Base-by-base conservation (phyloP, 352 stramenopile species). In the Phytophthora sojae region DNA sequence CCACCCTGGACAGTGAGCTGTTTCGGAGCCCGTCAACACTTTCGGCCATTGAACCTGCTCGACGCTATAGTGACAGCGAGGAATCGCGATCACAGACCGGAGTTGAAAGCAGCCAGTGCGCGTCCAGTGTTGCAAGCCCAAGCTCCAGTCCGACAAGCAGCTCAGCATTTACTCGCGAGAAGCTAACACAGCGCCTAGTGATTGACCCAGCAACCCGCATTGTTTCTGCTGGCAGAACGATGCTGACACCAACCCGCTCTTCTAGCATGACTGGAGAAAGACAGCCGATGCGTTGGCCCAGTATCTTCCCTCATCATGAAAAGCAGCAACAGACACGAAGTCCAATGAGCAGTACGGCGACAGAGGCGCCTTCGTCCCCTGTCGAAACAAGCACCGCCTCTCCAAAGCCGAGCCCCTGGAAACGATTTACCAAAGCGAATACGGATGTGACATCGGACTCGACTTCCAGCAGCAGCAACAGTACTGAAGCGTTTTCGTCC, bases 1-100 rank as follows among this genome's bases (percentile, higher is more conserved):
- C 79, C 2, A 79, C 67, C 0, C 37, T 80, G 19, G 77, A 85
- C 45, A 67, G 70, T 45, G 78, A 83, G 2, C 61, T 89, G 17
- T 84, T 89, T 39, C 78, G 82, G 1, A 53, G 57, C 25, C 64
- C 61, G 3, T 55, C 57, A 0, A 71, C 51, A 6, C 50, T 67
- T n/a, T 67, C 61, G 6, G 81, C 79, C 0, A 55, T 47, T 14
- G 49, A 69, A 17, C 29, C 44, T 53, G 19, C 45, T 54, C 44
- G 54, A 53, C 35, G 51, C 19, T 71, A 69, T 11, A 60, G 62
- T 39, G 71, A 81, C 8, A 70, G 32, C 19, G 64, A 77, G 14
- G 75, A 80, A 59, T 75, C 55, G 15, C 57, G 61, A 30, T 14
- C 39, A 57, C 47, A 55, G 32, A 26, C 64, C 29, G 62, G 44